Base-by-base conservation (phyloP, 1,284 basidiomycete species). In the Pisolithus thermaeus region DNA sequence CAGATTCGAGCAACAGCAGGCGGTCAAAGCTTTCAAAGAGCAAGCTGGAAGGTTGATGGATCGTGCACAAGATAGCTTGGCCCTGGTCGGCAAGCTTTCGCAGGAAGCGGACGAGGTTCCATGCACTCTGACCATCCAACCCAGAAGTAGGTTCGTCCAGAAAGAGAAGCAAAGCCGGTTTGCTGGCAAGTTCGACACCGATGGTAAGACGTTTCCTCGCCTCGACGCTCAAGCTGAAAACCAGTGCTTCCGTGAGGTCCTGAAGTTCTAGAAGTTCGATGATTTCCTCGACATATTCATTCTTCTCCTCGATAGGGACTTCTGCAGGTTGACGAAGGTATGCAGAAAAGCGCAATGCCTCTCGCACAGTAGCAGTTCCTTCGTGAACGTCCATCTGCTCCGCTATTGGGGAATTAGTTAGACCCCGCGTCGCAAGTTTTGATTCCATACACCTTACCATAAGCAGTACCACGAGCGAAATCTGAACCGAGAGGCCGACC, bases 331-430 rank as follows among this genome's bases (percentile, higher is more conserved):
- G 93, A n/a, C 93, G 83, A 23, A 97, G 78, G 64, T 92, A 81
- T 0, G 94, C 93, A 8, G 87, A 91, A 75, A 97, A 96, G 12
- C 85, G 80, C 62, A 97, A 77, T 2, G 94, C 92, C 65, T 97
- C 93, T 22, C 93, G 85, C 41, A 96, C 88, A 12, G 89, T 88
- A 12, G 91, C 81, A 11, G 88, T 92, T 53, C 67, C 86, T 68
- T 92, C 90, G 66, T 95, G 92, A 2, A 88, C 84, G 61, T 95
- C 92, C 80, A 88, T 85, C 70, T 93, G 91, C 63, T 92, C 87
- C 35, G 87, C 89, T 90, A 70, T 9, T 2, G 22, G 38, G 4
- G 37, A 36, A 22, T 18, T 52, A 43, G 23, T 4, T 14, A 4
- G n/a, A 16, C 8, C 59, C 11, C 61, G 37, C 28, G 42, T 3